Evolutionary conservation across 2,329 filamentous ascomycete species (phyloP).

Genomic region (Daldinia sp.): DNA sequence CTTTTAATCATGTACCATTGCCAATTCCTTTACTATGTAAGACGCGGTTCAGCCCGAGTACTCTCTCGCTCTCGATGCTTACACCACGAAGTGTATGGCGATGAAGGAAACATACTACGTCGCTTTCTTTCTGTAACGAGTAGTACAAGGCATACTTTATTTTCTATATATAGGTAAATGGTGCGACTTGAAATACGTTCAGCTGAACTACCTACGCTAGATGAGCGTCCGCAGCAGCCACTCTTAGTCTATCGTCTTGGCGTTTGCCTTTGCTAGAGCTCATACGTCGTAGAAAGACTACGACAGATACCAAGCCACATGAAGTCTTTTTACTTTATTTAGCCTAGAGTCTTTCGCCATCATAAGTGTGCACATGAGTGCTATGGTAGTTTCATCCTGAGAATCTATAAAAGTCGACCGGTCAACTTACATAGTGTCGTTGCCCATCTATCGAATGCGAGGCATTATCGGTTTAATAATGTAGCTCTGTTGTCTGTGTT

Average conservation of each 20-base stretch:
- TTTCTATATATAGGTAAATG: slow-evolving; percentile 4
- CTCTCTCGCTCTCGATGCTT: not conserved
- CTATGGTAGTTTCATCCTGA: not conserved
- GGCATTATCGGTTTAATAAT: not conserved
- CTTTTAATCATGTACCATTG: not conserved
- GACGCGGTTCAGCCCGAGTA: not conserved
- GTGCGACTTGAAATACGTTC: slow-evolving; percentile 28
- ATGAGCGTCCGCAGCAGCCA: slow-evolving; percentile 8
- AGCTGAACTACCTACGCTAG: slow-evolving; percentile 31
- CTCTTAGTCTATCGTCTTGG: slow-evolving; percentile 32
- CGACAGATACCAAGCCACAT: not conserved
- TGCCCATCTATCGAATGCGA: not conserved
- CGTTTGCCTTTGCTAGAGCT: slow-evolving; percentile 1
- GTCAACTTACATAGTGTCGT: too few species aligned
- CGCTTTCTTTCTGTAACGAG: not conserved
- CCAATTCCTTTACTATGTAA: not conserved
- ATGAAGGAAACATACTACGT: not conserved
- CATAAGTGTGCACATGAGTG: not conserved
- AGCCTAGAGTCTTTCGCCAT: not conserved
- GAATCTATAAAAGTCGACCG: not conserved
- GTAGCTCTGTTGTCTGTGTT: too few species aligned
- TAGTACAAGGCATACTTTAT: slow-evolving; percentile 11
- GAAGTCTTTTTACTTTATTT: not conserved
- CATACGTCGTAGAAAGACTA: slow-evolving; percentile 9
- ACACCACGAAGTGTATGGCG: not conserved